Base-by-base conservation (phyloP, 2,329 filamentous ascomycete genomes). In the Claviceps sp. region DNA sequence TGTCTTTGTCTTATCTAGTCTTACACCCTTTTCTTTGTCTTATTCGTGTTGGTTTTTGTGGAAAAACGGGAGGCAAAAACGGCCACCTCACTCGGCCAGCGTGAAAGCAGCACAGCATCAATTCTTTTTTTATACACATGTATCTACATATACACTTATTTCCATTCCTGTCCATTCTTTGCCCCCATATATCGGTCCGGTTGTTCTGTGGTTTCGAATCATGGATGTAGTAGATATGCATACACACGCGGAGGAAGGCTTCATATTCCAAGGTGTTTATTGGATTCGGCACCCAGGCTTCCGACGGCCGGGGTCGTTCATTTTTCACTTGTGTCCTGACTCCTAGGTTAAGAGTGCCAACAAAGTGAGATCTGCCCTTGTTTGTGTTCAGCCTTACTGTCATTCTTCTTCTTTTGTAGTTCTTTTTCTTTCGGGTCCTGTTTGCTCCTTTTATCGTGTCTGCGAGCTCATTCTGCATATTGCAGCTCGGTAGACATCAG, bases 101-200 rank as follows among this genome's bases (percentile, higher is more conserved):
- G 26, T 46, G 42, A 42, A 54, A 19, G 10, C 30, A 34, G 10
- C 44, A 48, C 19, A 46, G 52, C 48, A 50, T 45, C 17, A 50
- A 17, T 38, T 47, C 41, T 37, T 41, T 51, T 47, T 22, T 6
- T 34, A 34, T 34, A 34, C 10, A 34, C 10, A 34, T 34, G 4
- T 34, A 34, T 34, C 30, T 34, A 34, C 10, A 34, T 34, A 4
- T 34, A 11, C 39, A 17, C 39, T n/a, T 17, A 8, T 40, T n/a
- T 8, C 5, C 14, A 16, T 17, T 40, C 39, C 14, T 40, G 16
- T n/a, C 14, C 39, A 40, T 40, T 40, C 4, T 17, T 10, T 1
- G 5, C 5, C 5, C 16, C 16, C 39, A 16, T 17, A 40, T 40
- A 10, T 34, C 10, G 0, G 30, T 34, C 30, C 4, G 30, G 1